Conservation (phyloP, 73 alveolate genomes). For the Blepharisma japonicum region DNA sequence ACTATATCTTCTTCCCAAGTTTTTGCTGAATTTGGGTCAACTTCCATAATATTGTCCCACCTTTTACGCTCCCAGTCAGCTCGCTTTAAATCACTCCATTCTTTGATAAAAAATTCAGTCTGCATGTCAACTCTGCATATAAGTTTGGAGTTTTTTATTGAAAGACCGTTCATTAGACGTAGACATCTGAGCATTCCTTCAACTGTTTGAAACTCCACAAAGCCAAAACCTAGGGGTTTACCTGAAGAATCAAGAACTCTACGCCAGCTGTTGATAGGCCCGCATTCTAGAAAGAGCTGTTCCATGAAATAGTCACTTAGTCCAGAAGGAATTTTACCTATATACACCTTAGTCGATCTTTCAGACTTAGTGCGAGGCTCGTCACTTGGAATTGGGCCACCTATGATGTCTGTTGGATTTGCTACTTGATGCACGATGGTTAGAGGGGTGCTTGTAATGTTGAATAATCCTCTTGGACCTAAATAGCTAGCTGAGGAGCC, state of each 20-base stretch:
- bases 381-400: conserved; percentile 20
- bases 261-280: conserved; percentile 14
- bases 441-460: conserved; percentile 27
- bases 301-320: conserved; percentile 33
- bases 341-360: conserved; percentile 33
- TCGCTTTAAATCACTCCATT: conserved; percentile 32
- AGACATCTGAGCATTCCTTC: conserved; percentile 37
- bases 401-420: conserved; percentile 25
- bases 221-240: conserved; percentile 15
- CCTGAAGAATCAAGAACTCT: conserved; percentile 28
- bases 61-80: conserved; percentile 35
- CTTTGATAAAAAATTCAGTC: conserved; percentile 30
- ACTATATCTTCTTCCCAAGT: conserved; percentile 33
- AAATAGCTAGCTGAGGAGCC: too few species aligned
- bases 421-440: conserved; percentile 23
- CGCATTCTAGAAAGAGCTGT: conserved; percentile 33
- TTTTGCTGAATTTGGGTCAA: neutral
- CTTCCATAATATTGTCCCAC: conserved; percentile 27
- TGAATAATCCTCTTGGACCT: conserved; percentile 31
- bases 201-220: conserved; percentile 19
- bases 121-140: conserved; percentile 24
- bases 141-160: conserved; percentile 1
- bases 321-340: conserved; percentile 32
- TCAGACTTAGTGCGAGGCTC: conserved; percentile 35
- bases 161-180: conserved; percentile 27